Percentiles rank a stretch among this genome's conserved stretches.
Conservation (phyloP, 495 filamentous ascomycete species). For the Cudoniella acicularis region DNA sequence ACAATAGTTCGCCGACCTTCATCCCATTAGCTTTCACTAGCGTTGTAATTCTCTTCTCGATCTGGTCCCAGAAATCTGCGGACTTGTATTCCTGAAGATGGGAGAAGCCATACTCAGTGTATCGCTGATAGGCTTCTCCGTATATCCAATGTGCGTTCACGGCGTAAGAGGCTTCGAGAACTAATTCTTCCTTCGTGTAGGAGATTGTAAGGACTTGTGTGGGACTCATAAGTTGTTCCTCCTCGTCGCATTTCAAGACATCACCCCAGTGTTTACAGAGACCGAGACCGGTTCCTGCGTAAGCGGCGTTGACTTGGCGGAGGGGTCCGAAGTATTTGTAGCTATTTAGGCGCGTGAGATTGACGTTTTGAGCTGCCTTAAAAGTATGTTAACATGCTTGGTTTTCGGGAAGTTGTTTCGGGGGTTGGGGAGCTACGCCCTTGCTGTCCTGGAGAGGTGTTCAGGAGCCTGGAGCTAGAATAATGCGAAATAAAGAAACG, state of each 20-base stretch:
- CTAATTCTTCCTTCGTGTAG: not conserved
- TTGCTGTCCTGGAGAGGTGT: too few species aligned
- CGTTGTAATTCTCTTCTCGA: not conserved
- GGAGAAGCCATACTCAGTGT: not conserved
- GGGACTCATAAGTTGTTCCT: not conserved
- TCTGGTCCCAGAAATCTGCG: not conserved
- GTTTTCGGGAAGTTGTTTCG: too few species aligned
- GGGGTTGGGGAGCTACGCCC: too few species aligned
- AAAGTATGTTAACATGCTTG: too few species aligned
- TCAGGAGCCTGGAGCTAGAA: too few species aligned
- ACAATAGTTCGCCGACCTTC: not conserved
- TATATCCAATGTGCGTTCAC: not conserved
- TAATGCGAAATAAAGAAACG: too few species aligned
- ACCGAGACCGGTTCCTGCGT: slow-evolving; percentile 1
- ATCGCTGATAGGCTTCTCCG: not conserved
- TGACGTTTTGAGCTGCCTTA: not conserved
- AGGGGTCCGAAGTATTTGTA: not conserved
- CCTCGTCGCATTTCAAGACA: not conserved
- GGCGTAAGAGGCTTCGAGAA: not conserved
- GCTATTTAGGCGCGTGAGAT: not conserved
- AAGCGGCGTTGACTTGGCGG: not conserved
- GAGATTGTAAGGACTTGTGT: not conserved
- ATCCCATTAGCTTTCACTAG: not conserved
- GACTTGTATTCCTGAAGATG: not conserved
- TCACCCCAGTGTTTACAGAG: slow-evolving; percentile 3